A percentile compares a stretch with the other conserved stretches of the same genome.
phyloP scores from a whole-genome alignment of 208 protist genomes.

The Lotmaria passim region DNA sequence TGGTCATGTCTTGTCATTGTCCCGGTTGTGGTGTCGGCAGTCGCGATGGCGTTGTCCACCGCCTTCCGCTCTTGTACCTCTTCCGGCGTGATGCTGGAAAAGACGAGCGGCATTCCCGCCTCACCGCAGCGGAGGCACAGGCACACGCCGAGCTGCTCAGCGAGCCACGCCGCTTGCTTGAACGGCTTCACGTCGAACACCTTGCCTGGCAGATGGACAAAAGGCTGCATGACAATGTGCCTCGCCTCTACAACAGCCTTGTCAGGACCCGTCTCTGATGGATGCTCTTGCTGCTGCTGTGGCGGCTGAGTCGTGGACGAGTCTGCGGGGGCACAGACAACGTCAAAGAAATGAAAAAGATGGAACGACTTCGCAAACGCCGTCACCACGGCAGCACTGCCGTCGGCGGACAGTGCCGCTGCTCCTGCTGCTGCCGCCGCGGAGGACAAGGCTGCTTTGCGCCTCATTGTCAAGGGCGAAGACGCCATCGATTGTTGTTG shows the following conservation, averaged over 20 bases:
- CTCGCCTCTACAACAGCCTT: not conserved
- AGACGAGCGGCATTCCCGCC: slow-evolving; percentile 41
- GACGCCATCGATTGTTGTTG: not conserved
- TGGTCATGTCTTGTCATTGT: too few species aligned
- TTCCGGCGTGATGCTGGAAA: slow-evolving; percentile 31
- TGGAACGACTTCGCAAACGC: slow-evolving; percentile 28
- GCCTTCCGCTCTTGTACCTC: slow-evolving; percentile 10
- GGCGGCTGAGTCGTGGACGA: too few species aligned
- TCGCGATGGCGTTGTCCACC: not conserved
- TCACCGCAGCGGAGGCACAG: slow-evolving; percentile 47
- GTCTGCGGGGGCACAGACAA: not conserved
- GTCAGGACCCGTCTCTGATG: not conserved
- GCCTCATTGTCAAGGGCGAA: not conserved
- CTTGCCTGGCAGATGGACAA: slow-evolving; percentile 52
- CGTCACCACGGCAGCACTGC: slow-evolving; percentile 31
- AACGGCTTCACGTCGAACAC: slow-evolving; percentile 66
- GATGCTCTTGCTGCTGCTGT: slow-evolving; percentile 23
- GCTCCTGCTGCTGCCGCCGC: not conserved
- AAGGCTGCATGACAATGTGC: not conserved
- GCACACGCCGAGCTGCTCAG: slow-evolving; percentile 57
- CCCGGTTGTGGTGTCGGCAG: too few species aligned
- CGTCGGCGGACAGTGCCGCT: not conserved
- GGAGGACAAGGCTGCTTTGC: too few species aligned
- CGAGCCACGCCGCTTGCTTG: slow-evolving; percentile 47
- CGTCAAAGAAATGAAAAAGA: slow-evolving; percentile 33